phyloP scores from a whole-genome alignment of 805 yeast species.

The Tetrapisispora pingtungensis region DNA sequence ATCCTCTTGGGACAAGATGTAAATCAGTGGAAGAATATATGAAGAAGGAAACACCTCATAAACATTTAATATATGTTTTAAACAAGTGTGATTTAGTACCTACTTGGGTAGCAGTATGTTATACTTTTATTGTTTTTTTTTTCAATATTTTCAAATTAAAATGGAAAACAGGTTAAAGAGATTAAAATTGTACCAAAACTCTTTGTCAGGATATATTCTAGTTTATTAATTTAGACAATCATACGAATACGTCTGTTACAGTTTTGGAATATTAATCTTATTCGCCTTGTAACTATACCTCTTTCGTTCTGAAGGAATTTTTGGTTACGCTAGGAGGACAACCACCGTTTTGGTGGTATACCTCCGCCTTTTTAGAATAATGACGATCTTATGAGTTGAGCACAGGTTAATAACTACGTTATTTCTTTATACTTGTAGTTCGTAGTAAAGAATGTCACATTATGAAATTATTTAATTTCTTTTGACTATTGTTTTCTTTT shows the following conservation, averaged over 20 bases:
- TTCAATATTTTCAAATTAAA: not conserved
- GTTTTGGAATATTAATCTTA: slow-evolving; percentile 81
- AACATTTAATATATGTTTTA: slow-evolving; percentile 86
- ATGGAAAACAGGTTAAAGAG: not conserved
- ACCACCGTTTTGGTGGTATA: slow-evolving; percentile 36
- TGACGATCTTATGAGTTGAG: slow-evolving; percentile 70
- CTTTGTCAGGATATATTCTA: slow-evolving; percentile 63
- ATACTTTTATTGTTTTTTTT: slow-evolving; percentile 7
- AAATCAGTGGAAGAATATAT: slow-evolving; percentile 86
- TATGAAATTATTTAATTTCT: not conserved
- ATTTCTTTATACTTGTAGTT: slow-evolving; percentile 30
- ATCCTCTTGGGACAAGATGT: slow-evolving; percentile 94
- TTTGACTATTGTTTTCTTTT: not conserved
- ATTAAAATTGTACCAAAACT: slow-evolving; percentile 52
- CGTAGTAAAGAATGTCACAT: slow-evolving; percentile 90
- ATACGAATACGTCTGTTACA: slow-evolving; percentile 83
- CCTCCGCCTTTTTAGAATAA: slow-evolving; percentile 38
- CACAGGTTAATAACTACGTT: slow-evolving; percentile 15
- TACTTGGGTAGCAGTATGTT: slow-evolving; percentile 98
- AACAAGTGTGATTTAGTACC: slow-evolving; percentile 98
- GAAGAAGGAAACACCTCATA: slow-evolving; percentile 89
- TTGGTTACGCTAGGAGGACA: slow-evolving; percentile 31
- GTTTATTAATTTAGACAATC: slow-evolving; percentile 13
- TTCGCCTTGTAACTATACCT: slow-evolving; percentile 37
- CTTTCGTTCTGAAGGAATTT: slow-evolving; percentile 28